Evolutionary conservation across 257 asterid species (phyloP).

Genomic region (Forsythia viridissima): DNA sequence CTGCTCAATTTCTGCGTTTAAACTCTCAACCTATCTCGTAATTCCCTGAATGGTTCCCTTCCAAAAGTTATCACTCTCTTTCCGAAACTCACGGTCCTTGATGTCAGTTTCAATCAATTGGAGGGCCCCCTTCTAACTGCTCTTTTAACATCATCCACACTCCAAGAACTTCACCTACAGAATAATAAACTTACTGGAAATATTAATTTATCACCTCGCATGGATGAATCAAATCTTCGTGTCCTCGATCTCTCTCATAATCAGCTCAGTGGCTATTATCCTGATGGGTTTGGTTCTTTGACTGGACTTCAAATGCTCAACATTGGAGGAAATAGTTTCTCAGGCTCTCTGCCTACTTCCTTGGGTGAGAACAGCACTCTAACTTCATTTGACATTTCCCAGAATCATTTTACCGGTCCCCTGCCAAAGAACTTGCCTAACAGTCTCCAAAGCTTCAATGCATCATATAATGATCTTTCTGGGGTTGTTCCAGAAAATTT

Average conservation of each 20-base stretch:
- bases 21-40: slow-evolving; percentile 75
- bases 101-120: slow-evolving; percentile 82
- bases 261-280: slow-evolving; percentile 53
- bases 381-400: slow-evolving; percentile 57
- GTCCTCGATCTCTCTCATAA: slow-evolving; percentile 77
- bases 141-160: slow-evolving; percentile 62
- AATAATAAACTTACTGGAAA: slow-evolving; percentile 59
- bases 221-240: slow-evolving; percentile 48
- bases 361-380: slow-evolving; percentile 51
- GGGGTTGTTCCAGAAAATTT: slow-evolving; percentile 88
- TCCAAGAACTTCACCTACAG: slow-evolving; percentile 75
- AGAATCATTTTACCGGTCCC: slow-evolving; percentile 69
- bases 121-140: slow-evolving; percentile 62
- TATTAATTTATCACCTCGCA: slow-evolving; percentile 55
- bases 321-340: slow-evolving; percentile 70
- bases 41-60: slow-evolving; percentile 62
- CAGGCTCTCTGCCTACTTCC: slow-evolving; percentile 72
- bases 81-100: slow-evolving; percentile 72
- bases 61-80: slow-evolving; percentile 59
- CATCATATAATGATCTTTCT: slow-evolving; percentile 76
- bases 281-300: slow-evolving; percentile 64
- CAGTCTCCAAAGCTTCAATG: slow-evolving; percentile 73
- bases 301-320: slow-evolving; percentile 58
- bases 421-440: slow-evolving; percentile 65
- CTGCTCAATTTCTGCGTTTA: slow-evolving; percentile 80